phyloP scores from a whole-genome alignment of 1,284 basidiomycete species.

The Prillingera fragicola region DNA sequence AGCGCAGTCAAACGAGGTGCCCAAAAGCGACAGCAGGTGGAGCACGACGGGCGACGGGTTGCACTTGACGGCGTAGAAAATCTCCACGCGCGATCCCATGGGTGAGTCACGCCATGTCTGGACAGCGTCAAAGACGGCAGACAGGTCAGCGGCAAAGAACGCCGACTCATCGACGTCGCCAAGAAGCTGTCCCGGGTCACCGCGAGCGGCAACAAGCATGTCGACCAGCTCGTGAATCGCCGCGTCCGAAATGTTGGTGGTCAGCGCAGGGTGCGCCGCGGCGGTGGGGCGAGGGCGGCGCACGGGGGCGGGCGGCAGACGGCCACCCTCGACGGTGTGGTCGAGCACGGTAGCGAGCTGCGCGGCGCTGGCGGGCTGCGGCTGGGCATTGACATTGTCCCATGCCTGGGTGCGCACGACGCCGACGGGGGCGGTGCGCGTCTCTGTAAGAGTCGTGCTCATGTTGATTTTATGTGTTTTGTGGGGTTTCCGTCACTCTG shows the following conservation, averaged over 20 bases:
- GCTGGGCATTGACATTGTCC: slow-evolving; percentile 3
- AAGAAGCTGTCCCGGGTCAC: slow-evolving; percentile 9
- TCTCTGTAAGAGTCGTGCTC: slow-evolving; percentile 22
- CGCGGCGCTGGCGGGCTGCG: slow-evolving; percentile 6
- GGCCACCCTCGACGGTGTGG: slow-evolving; percentile 22
- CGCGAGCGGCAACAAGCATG: slow-evolving; percentile 26
- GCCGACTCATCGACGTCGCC: slow-evolving; percentile 63
- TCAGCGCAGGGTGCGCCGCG: slow-evolving; percentile 23
- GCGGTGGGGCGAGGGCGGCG: slow-evolving; percentile 26
- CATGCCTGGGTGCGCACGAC: slow-evolving; percentile 15
- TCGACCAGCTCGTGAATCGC: slow-evolving; percentile 36
- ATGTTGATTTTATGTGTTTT: slow-evolving; percentile 5
- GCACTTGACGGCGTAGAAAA: slow-evolving; percentile 96
- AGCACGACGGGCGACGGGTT: slow-evolving; percentile 95
- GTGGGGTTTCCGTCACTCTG: not conserved
- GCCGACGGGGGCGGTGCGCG: slow-evolving; percentile 10
- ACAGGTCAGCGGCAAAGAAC: slow-evolving; percentile 93
- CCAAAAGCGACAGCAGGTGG: slow-evolving; percentile 80
- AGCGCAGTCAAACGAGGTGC: slow-evolving; percentile 96
- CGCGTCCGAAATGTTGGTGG: slow-evolving; percentile 23
- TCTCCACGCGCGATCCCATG: slow-evolving; percentile 67
- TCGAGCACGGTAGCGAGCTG: slow-evolving; percentile 38
- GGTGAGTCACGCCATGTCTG: slow-evolving; percentile 74
- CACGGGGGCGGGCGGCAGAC: slow-evolving; percentile 23
- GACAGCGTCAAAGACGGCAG: slow-evolving; percentile 80